These are phyloP conservation scores for Podaxis rugospora DNA, from an alignment of 768 basidiomycete species.

Conservation along the genomic window DNA sequence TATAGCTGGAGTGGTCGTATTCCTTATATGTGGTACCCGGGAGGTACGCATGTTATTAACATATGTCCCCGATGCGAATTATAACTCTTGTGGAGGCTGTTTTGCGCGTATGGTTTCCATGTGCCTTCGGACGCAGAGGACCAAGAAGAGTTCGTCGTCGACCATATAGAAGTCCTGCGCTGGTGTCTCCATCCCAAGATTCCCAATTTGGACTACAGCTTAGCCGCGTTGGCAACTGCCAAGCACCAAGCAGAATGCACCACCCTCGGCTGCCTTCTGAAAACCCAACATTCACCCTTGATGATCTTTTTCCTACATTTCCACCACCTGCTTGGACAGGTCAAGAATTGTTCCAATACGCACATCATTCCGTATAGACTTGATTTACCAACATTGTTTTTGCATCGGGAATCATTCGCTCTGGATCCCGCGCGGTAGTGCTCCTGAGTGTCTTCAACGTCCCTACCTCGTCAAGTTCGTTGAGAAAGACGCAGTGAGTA, in stretches of 20 bases:
- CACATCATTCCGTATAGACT: not conserved
- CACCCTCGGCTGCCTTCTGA: not conserved
- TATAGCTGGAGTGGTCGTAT: conserved; percentile 28
- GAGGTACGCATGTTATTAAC: not conserved
- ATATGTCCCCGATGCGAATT: not conserved
- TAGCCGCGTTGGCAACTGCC: not conserved
- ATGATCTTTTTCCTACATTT: not conserved
- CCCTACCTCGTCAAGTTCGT: no score
- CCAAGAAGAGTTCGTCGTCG: not conserved
- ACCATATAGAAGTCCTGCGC: not conserved
- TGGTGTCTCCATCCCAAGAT: not conserved
- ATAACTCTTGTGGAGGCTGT: not conserved
- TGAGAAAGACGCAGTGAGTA: no score
- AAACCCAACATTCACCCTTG: not conserved
- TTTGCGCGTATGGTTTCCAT: not conserved
- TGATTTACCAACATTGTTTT: not conserved
- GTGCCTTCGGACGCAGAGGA: not conserved
- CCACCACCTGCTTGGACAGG: not conserved
- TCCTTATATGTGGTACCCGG: conserved; percentile 29
- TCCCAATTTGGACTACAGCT: not conserved
- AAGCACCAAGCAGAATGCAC: not conserved
- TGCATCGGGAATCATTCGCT: not conserved
- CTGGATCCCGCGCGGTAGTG: not conserved
- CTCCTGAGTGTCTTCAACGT: no score
- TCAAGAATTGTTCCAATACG: not conserved